These are phyloP conservation scores for Colletotrichum godetiae DNA, from an alignment of 2,329 filamentous ascomycete species.

Conservation along the genomic window DNA sequence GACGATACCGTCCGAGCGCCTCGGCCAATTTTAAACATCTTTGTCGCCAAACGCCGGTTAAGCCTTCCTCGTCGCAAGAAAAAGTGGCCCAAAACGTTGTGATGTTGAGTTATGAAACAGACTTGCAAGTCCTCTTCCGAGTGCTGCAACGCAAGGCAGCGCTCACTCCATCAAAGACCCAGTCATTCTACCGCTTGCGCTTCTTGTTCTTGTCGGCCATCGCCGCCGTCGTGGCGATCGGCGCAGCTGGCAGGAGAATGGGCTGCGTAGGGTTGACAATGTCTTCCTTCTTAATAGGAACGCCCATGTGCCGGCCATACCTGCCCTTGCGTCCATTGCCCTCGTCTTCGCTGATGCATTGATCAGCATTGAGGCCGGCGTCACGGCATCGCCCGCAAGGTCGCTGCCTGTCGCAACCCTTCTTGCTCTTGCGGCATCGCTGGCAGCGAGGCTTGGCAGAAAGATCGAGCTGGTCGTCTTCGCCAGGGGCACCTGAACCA, in stretches of 20 bases:
- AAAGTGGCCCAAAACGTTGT: slow-evolving; percentile 5
- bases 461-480: slow-evolving; percentile 91
- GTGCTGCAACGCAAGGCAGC: neutral
- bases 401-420: slow-evolving; percentile 96
- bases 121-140: neutral
- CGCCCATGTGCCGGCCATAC: slow-evolving; percentile 80
- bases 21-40: neutral
- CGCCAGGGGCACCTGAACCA: slow-evolving; percentile 69
- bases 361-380: slow-evolving; percentile 91
- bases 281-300: slow-evolving; percentile 71
- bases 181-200: slow-evolving; percentile 64
- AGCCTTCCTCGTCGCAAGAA: slow-evolving; percentile 14
- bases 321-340: slow-evolving; percentile 96
- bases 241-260: slow-evolving; percentile 56
- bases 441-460: slow-evolving; percentile 98
- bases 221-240: slow-evolving; percentile 50
- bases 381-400: slow-evolving; percentile 96
- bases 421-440: slow-evolving; percentile 99
- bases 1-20: neutral
- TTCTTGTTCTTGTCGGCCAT: slow-evolving; percentile 70
- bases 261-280: slow-evolving; percentile 49
- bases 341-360: slow-evolving; percentile 97
- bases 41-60: slow-evolving; percentile 11
- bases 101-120: neutral
- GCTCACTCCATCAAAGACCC: neutral